A percentile compares a stretch with the other conserved stretches of the same genome.
phyloP scores from a whole-genome alignment of 2,329 filamentous ascomycete species.

The Triangularia verruculosa region DNA sequence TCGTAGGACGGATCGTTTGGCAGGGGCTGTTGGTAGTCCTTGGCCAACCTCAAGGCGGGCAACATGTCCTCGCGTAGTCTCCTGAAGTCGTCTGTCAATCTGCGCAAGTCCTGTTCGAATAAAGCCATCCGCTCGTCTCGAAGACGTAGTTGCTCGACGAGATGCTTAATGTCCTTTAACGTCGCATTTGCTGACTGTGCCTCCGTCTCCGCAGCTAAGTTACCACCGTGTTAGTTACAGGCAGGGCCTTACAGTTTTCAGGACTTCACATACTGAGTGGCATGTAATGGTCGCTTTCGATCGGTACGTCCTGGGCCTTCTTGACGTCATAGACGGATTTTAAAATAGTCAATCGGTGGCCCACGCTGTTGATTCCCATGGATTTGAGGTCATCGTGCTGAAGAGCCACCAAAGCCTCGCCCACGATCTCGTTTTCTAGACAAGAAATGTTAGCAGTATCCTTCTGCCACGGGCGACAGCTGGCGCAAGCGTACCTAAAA shows the following conservation, averaged over 20 bases:
- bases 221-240: conserved; percentile 18
- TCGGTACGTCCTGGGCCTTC: conserved; percentile 83
- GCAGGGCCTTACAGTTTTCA: background rate
- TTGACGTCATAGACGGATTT: conserved; percentile 97
- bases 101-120: conserved; percentile 78
- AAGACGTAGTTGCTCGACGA: conserved; percentile 84
- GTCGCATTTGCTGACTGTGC: conserved; percentile 83
- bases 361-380: conserved; percentile 89
- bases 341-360: conserved; percentile 89
- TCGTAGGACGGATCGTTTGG: conserved; percentile 54
- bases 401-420: conserved; percentile 83
- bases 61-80: conserved; percentile 87
- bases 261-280: conserved; percentile 69
- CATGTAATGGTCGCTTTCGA: conserved; percentile 91
- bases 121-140: conserved; percentile 86
- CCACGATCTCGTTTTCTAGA: conserved; percentile 88
- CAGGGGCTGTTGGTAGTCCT: conserved; percentile 86
- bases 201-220: conserved; percentile 80
- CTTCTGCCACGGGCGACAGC: background rate
- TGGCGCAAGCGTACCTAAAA: conserved; percentile 64
- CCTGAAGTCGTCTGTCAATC: conserved; percentile 83
- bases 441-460: background rate
- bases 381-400: conserved; percentile 93
- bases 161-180: conserved; percentile 85
- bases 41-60: conserved; percentile 83